Conservation (phyloP, 2,329 filamentous ascomycete genomes). For the Cladophialophora exuberans region DNA sequence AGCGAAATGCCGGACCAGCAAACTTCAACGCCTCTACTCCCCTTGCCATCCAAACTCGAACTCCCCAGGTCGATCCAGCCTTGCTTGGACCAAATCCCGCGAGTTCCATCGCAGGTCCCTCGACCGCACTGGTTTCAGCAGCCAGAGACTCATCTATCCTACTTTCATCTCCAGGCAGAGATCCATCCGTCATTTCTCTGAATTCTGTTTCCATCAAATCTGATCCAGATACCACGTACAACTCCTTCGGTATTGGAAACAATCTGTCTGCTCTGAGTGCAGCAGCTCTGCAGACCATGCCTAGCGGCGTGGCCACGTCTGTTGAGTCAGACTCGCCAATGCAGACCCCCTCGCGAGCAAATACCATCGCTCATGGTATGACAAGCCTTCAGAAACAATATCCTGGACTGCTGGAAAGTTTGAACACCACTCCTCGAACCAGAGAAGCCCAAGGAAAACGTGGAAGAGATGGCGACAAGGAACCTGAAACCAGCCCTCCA, state of each 20-base stretch:
- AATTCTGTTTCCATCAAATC: constrained; percentile 17
- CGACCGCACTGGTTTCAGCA: too few species aligned
- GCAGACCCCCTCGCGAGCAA: background rate
- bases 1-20: background rate
- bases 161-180: background rate
- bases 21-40: background rate
- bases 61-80: background rate
- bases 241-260: background rate
- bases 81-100: background rate
- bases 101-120: too few species aligned
- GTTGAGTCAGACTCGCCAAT: background rate
- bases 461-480: constrained; percentile 3
- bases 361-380: constrained; percentile 5
- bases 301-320: background rate
- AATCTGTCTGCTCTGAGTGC: background rate
- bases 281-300: background rate
- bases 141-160: background rate
- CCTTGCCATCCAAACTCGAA: background rate
- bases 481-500: background rate
- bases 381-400: constrained; percentile 14
- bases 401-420: constrained; percentile 20
- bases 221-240: constrained; percentile 1
- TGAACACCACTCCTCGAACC: background rate
- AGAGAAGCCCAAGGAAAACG: background rate
- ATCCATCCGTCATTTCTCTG: constrained; percentile 2